phyloP scores from a whole-genome alignment of 768 basidiomycete genomes.

The Russula lepida region DNA sequence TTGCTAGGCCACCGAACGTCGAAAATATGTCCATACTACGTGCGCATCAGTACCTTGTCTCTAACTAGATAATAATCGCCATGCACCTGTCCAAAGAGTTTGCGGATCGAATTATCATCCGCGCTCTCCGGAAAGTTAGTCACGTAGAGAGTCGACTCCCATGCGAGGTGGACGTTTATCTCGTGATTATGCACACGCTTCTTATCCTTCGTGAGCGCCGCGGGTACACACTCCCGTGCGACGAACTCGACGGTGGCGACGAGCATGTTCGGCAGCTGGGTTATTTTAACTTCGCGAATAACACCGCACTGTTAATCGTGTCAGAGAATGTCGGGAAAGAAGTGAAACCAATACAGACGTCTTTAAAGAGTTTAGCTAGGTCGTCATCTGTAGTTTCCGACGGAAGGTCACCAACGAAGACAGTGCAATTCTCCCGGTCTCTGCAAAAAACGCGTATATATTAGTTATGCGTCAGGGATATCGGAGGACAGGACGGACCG shows the following conservation, averaged over 20 bases:
- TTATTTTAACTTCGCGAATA: conserved; percentile 79
- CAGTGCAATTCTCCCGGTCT: conserved; percentile 91
- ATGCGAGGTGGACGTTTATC: conserved; percentile 79
- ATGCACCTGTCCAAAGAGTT: conserved; percentile 69
- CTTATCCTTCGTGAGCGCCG: conserved; percentile 90
- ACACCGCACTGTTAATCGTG: conserved; percentile 60
- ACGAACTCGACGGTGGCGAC: conserved; percentile 89
- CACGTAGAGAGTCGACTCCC: conserved; percentile 90
- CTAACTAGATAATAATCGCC: neutral
- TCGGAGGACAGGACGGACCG: conserved; percentile 35
- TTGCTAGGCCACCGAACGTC: conserved; percentile 98
- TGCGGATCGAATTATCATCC: conserved; percentile 69
- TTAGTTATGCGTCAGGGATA: neutral
- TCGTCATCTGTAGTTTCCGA: conserved; percentile 51
- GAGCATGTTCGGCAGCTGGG: conserved; percentile 43
- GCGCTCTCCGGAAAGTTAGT: conserved; percentile 88
- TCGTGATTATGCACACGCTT: conserved; percentile 72
- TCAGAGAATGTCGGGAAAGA: conserved; percentile 17
- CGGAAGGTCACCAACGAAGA: conserved; percentile 74
- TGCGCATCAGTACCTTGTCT: conserved; percentile 5
- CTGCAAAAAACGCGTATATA: conserved; percentile 32
- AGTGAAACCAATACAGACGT: conserved; percentile 42
- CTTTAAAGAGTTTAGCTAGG: conserved; percentile 70
- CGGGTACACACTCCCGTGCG: conserved; percentile 72
- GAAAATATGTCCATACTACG: conserved; percentile 81